Base-by-base conservation (phyloP, 192 early-diverging fungal species). In the Radiomyces spectabilis region DNA sequence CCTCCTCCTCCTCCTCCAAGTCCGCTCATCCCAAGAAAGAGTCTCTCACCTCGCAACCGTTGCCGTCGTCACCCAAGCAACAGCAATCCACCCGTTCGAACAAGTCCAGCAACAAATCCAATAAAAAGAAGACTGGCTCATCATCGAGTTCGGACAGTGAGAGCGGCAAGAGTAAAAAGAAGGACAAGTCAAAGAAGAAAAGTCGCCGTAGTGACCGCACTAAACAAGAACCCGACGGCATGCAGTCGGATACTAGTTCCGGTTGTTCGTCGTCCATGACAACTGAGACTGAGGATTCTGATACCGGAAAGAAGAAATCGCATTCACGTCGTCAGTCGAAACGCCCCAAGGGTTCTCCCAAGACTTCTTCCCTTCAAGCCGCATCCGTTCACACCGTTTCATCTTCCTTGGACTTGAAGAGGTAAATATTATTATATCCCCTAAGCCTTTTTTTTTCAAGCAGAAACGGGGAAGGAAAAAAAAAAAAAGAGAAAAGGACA, bases 271-370 rank as follows among this genome's bases (percentile, higher is more conserved):
- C 33, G 5, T 5, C 13, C 13, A 8, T 13, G 5, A 13, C 33
- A 35, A 27, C 46, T 30, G 46, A 48, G 30, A 29, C 46, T 27
- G 46, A 48, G 9, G 46, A 48, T 27, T 48, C 46, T 25, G 46
- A 48, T 31, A 21, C 21, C 16, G 29, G 10, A 13, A 4, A 7
- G 13, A 25, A 25, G 46, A n/a, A n/a, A n/a, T n/a, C n/a, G n/a
- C n/a, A n/a, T n/a, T n/a, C n/a, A n/a, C n/a, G n/a, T n/a, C n/a
- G n/a, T n/a, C 4, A 13, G 19, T 5, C 8, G n/a, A 42, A 19
- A 21, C n/a, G 12, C 19, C 46, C 21, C 24, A 48, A 48, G 15
- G 46, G 25, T 13, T 6, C 15, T 48, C 3, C 46, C 24, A 35
- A 35, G 5, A 27, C 46, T 21, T 48, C 15, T 26, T 27, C 46